phyloP scores from a whole-genome alignment of 108 stramenopile species.

The Nannochloropsis granulata region DNA sequence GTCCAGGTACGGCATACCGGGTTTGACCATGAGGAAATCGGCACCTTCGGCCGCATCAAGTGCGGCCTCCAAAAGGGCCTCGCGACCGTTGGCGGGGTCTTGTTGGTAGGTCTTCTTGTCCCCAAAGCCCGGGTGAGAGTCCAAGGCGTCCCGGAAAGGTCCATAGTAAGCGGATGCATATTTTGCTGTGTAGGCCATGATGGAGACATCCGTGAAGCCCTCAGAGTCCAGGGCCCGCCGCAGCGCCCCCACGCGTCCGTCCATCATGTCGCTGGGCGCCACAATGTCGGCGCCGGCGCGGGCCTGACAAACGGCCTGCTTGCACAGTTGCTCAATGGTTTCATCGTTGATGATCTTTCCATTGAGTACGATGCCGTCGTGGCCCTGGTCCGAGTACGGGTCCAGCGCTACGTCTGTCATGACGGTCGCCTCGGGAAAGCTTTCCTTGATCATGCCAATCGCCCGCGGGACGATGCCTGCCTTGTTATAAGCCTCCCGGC shows the following conservation, averaged over 20 bases:
- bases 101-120: slow-evolving; percentile 99
- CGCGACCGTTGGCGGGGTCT: slow-evolving; percentile 89
- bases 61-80: slow-evolving; percentile 82
- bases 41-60: slow-evolving; percentile 95
- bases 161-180: slow-evolving; percentile 97
- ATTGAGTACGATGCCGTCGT: slow-evolving; percentile 89
- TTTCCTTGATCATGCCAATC: slow-evolving; percentile 77
- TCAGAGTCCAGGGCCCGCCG: slow-evolving; percentile 92
- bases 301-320: slow-evolving; percentile 90
- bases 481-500: slow-evolving; percentile 89
- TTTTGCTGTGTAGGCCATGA: slow-evolving; percentile 97
- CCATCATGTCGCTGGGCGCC: slow-evolving; percentile 62
- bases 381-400: slow-evolving; percentile 94
- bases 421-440: slow-evolving; percentile 64
- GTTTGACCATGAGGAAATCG: slow-evolving; percentile 98
- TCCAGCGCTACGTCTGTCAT: slow-evolving; percentile 92
- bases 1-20: slow-evolving; percentile 96
- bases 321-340: slow-evolving; percentile 87
- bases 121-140: slow-evolving; percentile 53
- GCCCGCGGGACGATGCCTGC: slow-evolving; percentile 85
- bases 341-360: slow-evolving; percentile 92
- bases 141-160: slow-evolving; percentile 97
- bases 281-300: slow-evolving; percentile 89
- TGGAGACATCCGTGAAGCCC: slow-evolving; percentile 93
- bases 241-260: slow-evolving; percentile 92